Evolutionary conservation across 2,329 filamentous ascomycete genomes (phyloP), one percentile per base, ranked within the genome.

Genomic region (Venturia oleaginea): DNA sequence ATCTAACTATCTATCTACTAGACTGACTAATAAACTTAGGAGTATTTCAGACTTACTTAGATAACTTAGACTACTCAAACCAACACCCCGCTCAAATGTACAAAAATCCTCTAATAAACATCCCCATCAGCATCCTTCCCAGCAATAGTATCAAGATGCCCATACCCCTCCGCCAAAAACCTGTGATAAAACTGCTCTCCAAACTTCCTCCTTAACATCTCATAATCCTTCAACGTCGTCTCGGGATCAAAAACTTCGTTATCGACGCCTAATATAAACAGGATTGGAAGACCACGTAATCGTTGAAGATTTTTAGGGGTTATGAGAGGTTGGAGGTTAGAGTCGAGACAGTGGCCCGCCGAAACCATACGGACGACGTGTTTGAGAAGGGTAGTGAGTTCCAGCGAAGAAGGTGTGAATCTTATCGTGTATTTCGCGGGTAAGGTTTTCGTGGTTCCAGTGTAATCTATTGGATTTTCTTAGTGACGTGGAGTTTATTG

Each of bases 381-480:
- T 42, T 79, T 71, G 61, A 87, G 76, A 66, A 83, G 74, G 79
- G 83, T 86, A 86, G 71, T 83, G 84, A 63, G 85, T 81, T 63
- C 86, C 86, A 68, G 83, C 83, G 65, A 88, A 83, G 73, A 87
- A 84, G 38, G 81, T 79, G 71, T 84, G 80, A 59, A 87, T 81
- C 69, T 86, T 81, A 0, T 80, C 75, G 72, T 88, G 86, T 2
- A 86, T 89, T 3, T 81, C 84, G 74, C 84, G 83, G 74, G 87
- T 88, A 37, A 88, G 79, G 71, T 88, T 88, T 3, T 69, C 71
- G 72, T 89, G 86, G 69, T 81, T 85, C 85, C 85, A 89, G 73
- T 77, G 71, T 34, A 76, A 15, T 40, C 38, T 40, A 40, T 40
- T n/a, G n/a, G n/a, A n/a, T n/a, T n/a, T n/a, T n/a, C n/a, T n/a